Percentiles rank a stretch among this genome's conserved stretches.
phyloP scores from a whole-genome alignment of 2,329 filamentous ascomycete species.

The Diplodia intermedia region DNA sequence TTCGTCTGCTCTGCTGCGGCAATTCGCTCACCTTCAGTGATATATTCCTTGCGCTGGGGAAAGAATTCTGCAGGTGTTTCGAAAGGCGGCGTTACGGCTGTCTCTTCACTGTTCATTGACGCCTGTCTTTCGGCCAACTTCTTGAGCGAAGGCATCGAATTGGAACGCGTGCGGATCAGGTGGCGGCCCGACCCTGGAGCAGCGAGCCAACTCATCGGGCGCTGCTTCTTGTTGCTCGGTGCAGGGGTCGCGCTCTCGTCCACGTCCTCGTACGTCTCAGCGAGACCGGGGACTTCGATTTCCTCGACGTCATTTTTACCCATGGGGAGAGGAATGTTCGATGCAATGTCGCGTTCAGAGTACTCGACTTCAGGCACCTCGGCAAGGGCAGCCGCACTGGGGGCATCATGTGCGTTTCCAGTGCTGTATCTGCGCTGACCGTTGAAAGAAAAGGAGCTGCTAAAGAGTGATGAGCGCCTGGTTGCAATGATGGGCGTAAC shows the following conservation, averaged over 20 bases:
- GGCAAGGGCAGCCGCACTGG: conserved; percentile 25
- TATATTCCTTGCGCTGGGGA: conserved; percentile 26
- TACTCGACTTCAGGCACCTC: conserved; percentile 51
- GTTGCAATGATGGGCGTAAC: conserved; percentile 39
- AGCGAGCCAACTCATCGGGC: conserved; percentile 37
- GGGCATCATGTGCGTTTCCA: conserved; percentile 29
- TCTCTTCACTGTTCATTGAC: background rate
- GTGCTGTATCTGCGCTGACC: conserved; percentile 27
- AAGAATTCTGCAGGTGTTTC: background rate
- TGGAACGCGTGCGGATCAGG: conserved; percentile 13
- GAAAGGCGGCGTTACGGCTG: conserved; percentile 4
- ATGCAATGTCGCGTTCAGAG: conserved; percentile 57
- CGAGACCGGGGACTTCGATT: conserved; percentile 77
- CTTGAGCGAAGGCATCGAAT: conserved; percentile 20
- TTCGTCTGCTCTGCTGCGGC: conserved; percentile 21
- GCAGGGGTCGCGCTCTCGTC: conserved; percentile 38
- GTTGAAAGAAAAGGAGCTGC: background rate
- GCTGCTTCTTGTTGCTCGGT: background rate
- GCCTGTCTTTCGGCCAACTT: conserved; percentile 2
- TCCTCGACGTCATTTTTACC: conserved; percentile 74
- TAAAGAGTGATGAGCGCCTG: conserved; percentile 6
- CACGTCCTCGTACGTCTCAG: conserved; percentile 60
- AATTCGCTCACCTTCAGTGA: conserved; percentile 23
- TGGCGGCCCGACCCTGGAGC: conserved; percentile 39
- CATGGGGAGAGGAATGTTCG: conserved; percentile 72